Base-by-base conservation (phyloP, 2,329 filamentous ascomycete genomes). In the Fusarium sp. region DNA sequence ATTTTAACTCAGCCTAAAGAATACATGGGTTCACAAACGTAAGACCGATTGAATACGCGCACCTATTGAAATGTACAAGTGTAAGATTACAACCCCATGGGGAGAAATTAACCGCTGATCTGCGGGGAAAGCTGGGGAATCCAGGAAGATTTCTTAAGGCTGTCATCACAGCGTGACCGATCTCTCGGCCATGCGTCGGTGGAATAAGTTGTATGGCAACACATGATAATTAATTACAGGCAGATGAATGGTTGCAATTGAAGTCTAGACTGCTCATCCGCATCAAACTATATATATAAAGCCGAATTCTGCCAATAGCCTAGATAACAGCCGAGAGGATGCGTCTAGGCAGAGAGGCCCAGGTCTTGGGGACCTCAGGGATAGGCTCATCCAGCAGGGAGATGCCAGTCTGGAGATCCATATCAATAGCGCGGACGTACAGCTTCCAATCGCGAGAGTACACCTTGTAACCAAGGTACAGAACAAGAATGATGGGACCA, bases 371-470 rank as follows among this genome's bases (percentile, higher is more conserved):
- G 81, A 97, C 93, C 77, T 96, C 90, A 45, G 89, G 89, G 40
- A 62, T 22, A 2, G 59, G 57, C 19, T 62, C 57, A 7, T 96
- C 83, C 35, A 98, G 80, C 60, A 91, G 86, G 15, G 89, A 87
- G 39, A 97, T 81, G 75, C 95, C 95, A 1, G 93, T 96, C 56
- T 90, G 87, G 62, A 97, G 81, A 79, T 97, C 94, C 89, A 97
- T 96, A 67, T 96, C 90, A 46, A 85, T 83, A 33, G 86, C 80
- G 24, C 84, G 83, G 46, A 97, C 84, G 51, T 92, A 83, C 7
- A 84, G 1, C 8, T 43, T 48, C 67, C 67, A 81, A 2, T 93
- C 95, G 58, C 84, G 84, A 75, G 87, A 91, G 78, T 83, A 90
- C 37, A 96, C 11, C 81, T 97, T 97, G 80, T 96, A 95, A 0